Evolutionary conservation across 2,329 filamentous ascomycete genomes (phyloP).

Genomic region (Cytospora paraplurivora): DNA sequence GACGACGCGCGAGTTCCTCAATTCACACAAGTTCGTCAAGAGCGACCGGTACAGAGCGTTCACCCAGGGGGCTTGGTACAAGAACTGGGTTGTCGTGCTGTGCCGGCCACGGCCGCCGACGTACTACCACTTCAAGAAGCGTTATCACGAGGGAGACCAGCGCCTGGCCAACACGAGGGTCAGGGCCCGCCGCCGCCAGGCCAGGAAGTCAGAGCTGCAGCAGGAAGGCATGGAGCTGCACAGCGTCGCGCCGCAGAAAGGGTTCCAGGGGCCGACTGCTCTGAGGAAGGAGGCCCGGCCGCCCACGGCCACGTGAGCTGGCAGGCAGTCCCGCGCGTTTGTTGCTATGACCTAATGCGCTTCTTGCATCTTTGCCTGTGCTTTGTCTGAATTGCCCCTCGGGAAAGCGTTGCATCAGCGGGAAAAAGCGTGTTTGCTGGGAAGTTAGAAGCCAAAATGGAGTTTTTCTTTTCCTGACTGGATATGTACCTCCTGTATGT

Average conservation of each 20-base stretch:
- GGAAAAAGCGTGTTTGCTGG: constrained; percentile 1
- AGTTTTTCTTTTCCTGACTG: constrained; percentile 7
- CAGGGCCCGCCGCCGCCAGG: constrained; percentile 43
- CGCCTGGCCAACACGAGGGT: constrained; percentile 64
- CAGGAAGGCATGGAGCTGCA: constrained; percentile 73
- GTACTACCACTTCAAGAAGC: constrained; percentile 83
- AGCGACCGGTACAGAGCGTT: constrained; percentile 91
- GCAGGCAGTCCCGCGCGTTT: background rate
- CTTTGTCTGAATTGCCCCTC: background rate
- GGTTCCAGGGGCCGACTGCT: constrained; percentile 58
- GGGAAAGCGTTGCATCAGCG: constrained; percentile 15
- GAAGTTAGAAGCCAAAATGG: constrained; percentile 5
- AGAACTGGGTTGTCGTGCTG: constrained; percentile 81
- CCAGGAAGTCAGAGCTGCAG: constrained; percentile 30
- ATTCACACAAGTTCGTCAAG: constrained; percentile 92
- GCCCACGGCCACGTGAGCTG: constrained; percentile 14
- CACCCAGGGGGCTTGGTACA: constrained; percentile 71
- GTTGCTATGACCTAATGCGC: background rate
- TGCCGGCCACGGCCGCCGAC: constrained; percentile 82
- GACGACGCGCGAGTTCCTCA: constrained; percentile 94
- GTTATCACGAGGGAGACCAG: constrained; percentile 80
- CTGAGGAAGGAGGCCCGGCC: constrained; percentile 40
- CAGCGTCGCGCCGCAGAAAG: constrained; percentile 50
- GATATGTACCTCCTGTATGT: constrained; percentile 16
- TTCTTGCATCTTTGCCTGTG: constrained; percentile 6